Evolutionary conservation across 2,329 filamentous ascomycete genomes (phyloP), one percentile per base, ranked within the genome.

Genomic region (Endothia cerciana): DNA sequence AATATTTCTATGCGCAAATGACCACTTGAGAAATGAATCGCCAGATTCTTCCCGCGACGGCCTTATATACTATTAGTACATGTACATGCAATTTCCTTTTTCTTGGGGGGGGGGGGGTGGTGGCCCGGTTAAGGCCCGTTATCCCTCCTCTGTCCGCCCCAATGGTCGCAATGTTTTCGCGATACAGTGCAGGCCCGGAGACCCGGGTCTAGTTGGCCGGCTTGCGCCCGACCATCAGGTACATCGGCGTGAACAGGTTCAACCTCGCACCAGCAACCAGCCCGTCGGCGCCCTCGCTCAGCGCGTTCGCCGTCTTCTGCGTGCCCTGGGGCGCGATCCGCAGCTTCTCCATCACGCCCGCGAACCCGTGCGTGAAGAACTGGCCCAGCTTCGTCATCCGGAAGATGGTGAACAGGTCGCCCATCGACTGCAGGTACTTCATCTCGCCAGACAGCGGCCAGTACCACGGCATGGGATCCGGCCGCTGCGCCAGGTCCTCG

Each of bases 241-340:
- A 97, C 94, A 98, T 98, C 65, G 94, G 94, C 1, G 94, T 98
- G 81, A 98, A 98, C n/a, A 98, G 86, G 78, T 97, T 91, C 82
- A 94, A 85, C 77, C 88, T 87, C 43, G 89, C 94, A 79, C 94
- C 94, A 58, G 91, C 92, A 28, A 97, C 94, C 61, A 98, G 83
- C 73, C 88, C 91, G 78, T 97, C 94, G 13, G 87, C 93, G 40
- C 92, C 94, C 66, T 89, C 75, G 6, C 91, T 93, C 73, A 98
- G 81, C 74, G 91, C 93, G 79, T 97, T 91, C 13, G 93, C 94
- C n/a, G 93, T 97, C 88, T 97, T 97, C 81, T 93, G 92, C 58
- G 93, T 96, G 59, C 94, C 94, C 62, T 81, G 82, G 43, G 94
- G 94, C 22, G 93, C 91, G 45, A 97, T 73, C 57, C 88, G 85